These are phyloP conservation scores for Jacaranda copaia DNA, from an alignment of 257 asterid genomes.

Conservation along the genomic window DNA sequence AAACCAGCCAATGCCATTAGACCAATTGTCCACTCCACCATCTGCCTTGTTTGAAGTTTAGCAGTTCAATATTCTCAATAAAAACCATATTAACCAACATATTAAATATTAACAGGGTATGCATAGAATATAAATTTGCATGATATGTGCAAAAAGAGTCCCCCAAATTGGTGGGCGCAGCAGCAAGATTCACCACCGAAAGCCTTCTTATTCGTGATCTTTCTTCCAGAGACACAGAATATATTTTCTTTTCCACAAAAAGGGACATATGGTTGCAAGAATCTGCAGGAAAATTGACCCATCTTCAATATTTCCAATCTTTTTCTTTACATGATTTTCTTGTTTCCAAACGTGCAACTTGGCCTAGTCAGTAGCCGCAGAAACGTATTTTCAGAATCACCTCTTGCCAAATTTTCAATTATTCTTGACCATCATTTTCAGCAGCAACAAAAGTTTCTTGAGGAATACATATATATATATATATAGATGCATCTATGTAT, in stretches of 20 bases:
- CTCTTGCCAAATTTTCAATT: conserved; percentile 14
- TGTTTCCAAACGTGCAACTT: conserved; percentile 17
- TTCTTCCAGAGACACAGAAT: conserved; percentile 32
- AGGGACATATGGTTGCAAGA: conserved; percentile 23
- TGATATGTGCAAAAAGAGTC: not conserved
- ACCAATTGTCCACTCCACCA: too few species aligned
- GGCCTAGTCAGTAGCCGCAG: conserved; percentile 17
- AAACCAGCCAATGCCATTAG: too few species aligned
- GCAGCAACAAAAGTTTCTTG: conserved; percentile 17
- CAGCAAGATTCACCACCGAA: conserved; percentile 57
- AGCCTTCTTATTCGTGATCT: conserved; percentile 46
- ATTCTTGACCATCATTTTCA: conserved; percentile 19
- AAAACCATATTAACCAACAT: too few species aligned
- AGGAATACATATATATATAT: not conserved
- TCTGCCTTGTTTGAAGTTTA: too few species aligned
- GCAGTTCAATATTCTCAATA: too few species aligned
- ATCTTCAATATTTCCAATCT: not conserved
- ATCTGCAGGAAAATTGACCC: conserved; percentile 36
- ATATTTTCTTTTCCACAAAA: conserved; percentile 21
- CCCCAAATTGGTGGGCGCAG: conserved; percentile 48
- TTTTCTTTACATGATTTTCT: not conserved
- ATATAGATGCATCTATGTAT: too few species aligned
- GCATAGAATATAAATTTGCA: too few species aligned
- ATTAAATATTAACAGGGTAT: too few species aligned
- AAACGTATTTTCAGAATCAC: conserved; percentile 36